Conservation (phyloP, 2,329 filamentous ascomycete species). For the Arthroderma uncinatum region DNA sequence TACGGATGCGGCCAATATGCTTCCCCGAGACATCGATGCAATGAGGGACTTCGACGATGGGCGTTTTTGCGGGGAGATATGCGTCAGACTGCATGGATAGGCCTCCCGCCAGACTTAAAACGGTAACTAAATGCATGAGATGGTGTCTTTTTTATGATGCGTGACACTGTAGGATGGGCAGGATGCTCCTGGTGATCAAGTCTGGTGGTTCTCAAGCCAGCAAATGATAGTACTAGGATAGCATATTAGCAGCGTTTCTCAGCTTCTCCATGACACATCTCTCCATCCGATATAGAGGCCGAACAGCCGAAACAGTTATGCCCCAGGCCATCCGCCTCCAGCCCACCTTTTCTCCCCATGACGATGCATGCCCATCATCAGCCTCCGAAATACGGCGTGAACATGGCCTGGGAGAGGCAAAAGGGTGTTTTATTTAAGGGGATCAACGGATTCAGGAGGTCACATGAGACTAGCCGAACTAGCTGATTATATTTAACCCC, state of each 20-base stretch:
- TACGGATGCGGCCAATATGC: not conserved
- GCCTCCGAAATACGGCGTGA: not conserved
- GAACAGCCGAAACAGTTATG: not conserved
- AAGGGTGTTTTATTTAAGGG: not conserved
- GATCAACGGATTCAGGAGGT: not conserved
- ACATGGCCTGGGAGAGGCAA: not conserved
- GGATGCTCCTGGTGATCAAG: conserved; percentile 5
- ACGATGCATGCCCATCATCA: not conserved
- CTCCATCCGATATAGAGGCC: not conserved
- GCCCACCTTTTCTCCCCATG: not conserved
- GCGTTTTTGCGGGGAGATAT: not conserved
- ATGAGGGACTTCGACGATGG: not conserved
- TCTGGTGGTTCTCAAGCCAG: not conserved
- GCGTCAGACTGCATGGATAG: not conserved
- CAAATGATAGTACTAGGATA: not conserved
- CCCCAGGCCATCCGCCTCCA: not conserved
- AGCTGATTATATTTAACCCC: not conserved
- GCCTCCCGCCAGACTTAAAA: not conserved
- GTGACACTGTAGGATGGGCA: conserved; percentile 1
- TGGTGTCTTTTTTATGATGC: not conserved
- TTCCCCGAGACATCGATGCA: not conserved
- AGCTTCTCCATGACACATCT: not conserved
- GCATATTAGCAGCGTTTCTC: not conserved
- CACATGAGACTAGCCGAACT: not conserved
- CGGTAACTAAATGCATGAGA: not conserved